Percentiles rank a stretch among this genome's conserved stretches.
Evolutionary conservation across 805 yeast species (phyloP).

Genomic region (Gaillardinia entomophila): DNA sequence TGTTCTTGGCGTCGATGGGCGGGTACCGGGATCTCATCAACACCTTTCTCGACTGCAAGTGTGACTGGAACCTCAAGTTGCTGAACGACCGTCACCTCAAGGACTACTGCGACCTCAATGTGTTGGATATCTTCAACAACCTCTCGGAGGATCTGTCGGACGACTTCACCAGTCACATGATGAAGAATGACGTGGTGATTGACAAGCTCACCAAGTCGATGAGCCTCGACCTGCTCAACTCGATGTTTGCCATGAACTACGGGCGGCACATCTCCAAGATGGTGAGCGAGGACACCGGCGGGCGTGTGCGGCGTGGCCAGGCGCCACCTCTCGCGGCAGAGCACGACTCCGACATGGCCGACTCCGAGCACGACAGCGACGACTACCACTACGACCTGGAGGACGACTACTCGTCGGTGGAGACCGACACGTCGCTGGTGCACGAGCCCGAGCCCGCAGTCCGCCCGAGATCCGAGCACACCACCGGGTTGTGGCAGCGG

Average conservation of each 20-base stretch:
- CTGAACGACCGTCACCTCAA: slow-evolving; percentile 40
- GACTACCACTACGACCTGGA: slow-evolving; percentile 9
- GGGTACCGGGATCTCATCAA: slow-evolving; percentile 68
- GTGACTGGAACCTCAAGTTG: slow-evolving; percentile 49
- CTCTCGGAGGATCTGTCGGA: slow-evolving; percentile 12
- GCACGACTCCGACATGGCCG: slow-evolving; percentile 21
- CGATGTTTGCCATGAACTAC: slow-evolving; percentile 31
- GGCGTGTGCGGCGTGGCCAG: not conserved
- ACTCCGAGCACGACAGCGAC: slow-evolving; percentile 29
- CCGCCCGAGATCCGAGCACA: slow-evolving; percentile 1
- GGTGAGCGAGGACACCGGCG: slow-evolving; percentile 5
- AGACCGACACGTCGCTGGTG: not conserved
- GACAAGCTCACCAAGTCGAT: slow-evolving; percentile 21
- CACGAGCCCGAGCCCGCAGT: not conserved
- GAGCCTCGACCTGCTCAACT: slow-evolving; percentile 35
- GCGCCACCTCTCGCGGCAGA: not conserved
- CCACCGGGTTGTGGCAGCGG: slow-evolving; percentile 34
- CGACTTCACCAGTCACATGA: slow-evolving; percentile 2
- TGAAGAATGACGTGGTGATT: slow-evolving; percentile 3
- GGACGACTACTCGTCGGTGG: not conserved
- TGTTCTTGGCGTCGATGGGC: slow-evolving; percentile 76
- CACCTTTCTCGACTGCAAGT: slow-evolving; percentile 57
- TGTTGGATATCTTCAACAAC: slow-evolving; percentile 32
- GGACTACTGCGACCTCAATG: slow-evolving; percentile 42
- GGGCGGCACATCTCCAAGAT: slow-evolving; percentile 38